Conservation (phyloP, 768 basidiomycete genomes). For the Trametes meyenii region DNA sequence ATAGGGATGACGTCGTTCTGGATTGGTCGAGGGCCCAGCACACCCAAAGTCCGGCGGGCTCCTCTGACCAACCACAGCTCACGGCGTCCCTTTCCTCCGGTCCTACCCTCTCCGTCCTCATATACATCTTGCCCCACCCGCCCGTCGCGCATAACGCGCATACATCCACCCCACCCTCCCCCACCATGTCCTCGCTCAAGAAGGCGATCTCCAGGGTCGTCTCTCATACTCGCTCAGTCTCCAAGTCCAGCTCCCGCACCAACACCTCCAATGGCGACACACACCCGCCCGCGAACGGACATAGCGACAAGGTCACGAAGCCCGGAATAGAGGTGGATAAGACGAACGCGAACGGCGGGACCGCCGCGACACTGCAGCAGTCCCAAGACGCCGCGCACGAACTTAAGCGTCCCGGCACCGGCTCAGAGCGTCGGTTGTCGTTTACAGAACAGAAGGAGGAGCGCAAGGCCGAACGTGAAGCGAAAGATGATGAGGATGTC, state of each 20-base stretch:
- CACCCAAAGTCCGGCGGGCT: slow-evolving; percentile 1
- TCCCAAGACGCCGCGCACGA: slow-evolving; percentile 7
- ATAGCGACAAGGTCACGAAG: slow-evolving; percentile 6
- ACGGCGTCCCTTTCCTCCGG: slow-evolving; percentile 5
- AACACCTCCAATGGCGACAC: slow-evolving; percentile 12
- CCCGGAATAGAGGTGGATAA: slow-evolving; percentile 8
- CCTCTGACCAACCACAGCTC: not conserved
- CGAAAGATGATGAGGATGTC: slow-evolving; percentile 25
- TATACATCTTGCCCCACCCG: not conserved
- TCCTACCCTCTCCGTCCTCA: slow-evolving; percentile 4
- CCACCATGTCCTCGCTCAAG: slow-evolving; percentile 27
- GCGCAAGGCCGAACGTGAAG: slow-evolving; percentile 28
- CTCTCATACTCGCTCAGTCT: slow-evolving; percentile 19
- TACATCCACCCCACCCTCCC: slow-evolving; percentile 5
- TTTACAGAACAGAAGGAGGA: slow-evolving; percentile 32
- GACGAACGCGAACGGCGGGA: slow-evolving; percentile 14
- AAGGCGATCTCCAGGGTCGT: slow-evolving; percentile 25
- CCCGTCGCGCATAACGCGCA: not conserved
- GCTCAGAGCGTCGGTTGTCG: slow-evolving; percentile 10
- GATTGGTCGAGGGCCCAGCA: slow-evolving; percentile 12
- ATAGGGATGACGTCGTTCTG: slow-evolving; percentile 20
- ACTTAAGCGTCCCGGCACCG: slow-evolving; percentile 10
- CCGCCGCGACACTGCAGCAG: slow-evolving; percentile 16
- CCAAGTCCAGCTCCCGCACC: slow-evolving; percentile 11
- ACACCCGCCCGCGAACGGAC: slow-evolving; percentile 20